Evolutionary conservation across 805 yeast species (phyloP).

Genomic region (Lachancea waltii): DNA sequence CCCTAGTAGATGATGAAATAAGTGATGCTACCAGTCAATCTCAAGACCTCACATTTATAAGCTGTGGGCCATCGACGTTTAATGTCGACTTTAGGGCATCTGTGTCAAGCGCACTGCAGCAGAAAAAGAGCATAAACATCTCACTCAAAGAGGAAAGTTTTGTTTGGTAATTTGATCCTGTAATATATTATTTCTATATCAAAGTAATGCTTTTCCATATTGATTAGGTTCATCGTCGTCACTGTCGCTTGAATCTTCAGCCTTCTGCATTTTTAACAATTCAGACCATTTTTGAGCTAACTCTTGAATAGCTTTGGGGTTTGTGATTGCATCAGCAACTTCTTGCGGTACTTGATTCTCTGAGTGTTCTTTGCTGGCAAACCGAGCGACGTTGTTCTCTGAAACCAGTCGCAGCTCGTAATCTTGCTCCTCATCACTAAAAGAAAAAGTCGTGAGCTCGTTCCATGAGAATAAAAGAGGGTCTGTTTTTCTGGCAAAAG

Average conservation of each 20-base stretch:
- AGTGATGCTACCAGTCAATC: conserved; percentile 26
- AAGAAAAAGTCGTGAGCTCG: conserved; percentile 44
- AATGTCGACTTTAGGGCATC: conserved; percentile 49
- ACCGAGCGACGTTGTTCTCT: conserved; percentile 64
- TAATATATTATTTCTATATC: not conserved
- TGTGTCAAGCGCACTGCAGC: conserved; percentile 36
- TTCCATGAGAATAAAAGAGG: conserved; percentile 78
- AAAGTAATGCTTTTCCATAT: not conserved
- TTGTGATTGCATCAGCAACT: conserved; percentile 74
- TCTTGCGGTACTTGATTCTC: conserved; percentile 91
- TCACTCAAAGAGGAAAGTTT: conserved; percentile 32
- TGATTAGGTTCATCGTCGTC: conserved; percentile 3
- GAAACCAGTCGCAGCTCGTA: conserved; percentile 61
- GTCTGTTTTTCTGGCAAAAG: conserved; percentile 74
- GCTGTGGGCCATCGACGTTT: conserved; percentile 59
- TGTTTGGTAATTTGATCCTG: conserved; percentile 19
- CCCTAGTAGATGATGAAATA: conserved; percentile 35
- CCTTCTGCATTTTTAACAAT: conserved; percentile 27
- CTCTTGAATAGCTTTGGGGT: conserved; percentile 63
- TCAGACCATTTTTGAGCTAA: conserved; percentile 56
- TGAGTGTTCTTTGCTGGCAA: conserved; percentile 75
- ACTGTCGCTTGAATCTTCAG: conserved; percentile 15
- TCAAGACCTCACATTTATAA: conserved; percentile 46
- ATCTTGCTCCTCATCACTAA: conserved; percentile 23
- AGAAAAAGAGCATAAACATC: conserved; percentile 23